A percentile compares a stretch with the other conserved stretches of the same genome.
phyloP scores from a whole-genome alignment of 495 filamentous ascomycete genomes.

The Lineolata rhizophorae region DNA sequence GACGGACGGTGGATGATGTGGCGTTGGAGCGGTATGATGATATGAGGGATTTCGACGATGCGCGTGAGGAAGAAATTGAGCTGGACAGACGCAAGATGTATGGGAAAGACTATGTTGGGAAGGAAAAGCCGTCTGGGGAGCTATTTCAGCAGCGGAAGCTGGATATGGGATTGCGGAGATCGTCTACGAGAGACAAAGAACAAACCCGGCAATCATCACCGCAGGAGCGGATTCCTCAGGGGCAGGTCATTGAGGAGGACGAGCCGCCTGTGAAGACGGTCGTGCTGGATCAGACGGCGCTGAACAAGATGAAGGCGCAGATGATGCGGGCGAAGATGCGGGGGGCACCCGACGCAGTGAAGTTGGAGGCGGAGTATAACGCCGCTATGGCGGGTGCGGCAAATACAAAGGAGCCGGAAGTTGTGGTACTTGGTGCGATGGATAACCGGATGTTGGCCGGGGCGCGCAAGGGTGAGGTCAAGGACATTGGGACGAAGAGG shows the following conservation, averaged over 20 bases:
- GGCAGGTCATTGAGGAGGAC: constrained; percentile 21
- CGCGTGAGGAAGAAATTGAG: constrained; percentile 85
- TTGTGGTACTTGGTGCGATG: constrained; percentile 69
- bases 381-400: constrained; percentile 35
- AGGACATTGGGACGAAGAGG: constrained; percentile 48
- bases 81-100: constrained; percentile 68
- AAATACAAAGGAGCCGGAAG: constrained; percentile 36
- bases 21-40: constrained; percentile 65
- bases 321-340: constrained; percentile 85
- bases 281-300: constrained; percentile 44
- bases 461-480: constrained; percentile 49
- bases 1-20: constrained; percentile 50
- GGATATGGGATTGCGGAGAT: constrained; percentile 23
- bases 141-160: constrained; percentile 56
- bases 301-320: constrained; percentile 81
- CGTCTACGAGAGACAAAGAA: constrained; percentile 16
- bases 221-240: constrained; percentile 22
- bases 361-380: constrained; percentile 74
- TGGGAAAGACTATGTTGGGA: constrained; percentile 66
- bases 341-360: constrained; percentile 43
- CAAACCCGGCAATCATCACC: constrained; percentile 13
- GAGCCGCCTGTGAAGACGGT: constrained; percentile 21
- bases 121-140: constrained; percentile 75
- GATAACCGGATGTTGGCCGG: constrained; percentile 74
- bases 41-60: constrained; percentile 74